Conservation (phyloP, 129 eudicot genomes). For the Dittrichia graveolens region DNA sequence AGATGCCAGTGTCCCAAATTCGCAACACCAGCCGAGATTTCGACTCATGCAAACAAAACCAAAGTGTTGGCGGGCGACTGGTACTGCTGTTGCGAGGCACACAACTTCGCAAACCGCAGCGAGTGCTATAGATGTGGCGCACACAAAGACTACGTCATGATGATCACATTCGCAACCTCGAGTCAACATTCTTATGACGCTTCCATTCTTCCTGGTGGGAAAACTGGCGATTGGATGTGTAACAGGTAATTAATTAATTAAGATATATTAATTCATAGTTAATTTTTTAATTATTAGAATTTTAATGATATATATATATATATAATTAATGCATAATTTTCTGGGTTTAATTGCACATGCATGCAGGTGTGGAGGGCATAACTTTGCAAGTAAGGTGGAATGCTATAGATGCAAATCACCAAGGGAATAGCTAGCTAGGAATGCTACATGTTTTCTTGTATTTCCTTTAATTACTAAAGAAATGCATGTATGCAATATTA, state of each 20-base stretch:
- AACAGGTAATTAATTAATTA: constrained; percentile 39
- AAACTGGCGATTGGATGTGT: constrained; percentile 94
- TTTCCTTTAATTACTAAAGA: not conserved
- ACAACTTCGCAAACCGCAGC: constrained; percentile 52
- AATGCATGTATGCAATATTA: not conserved
- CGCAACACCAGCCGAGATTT: constrained; percentile 33
- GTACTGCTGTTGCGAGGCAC: constrained; percentile 59
- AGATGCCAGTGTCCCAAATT: constrained; percentile 48
- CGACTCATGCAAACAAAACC: constrained; percentile 46
- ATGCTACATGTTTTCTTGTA: constrained; percentile 16
- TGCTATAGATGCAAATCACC: constrained; percentile 80
- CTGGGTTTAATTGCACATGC: constrained; percentile 38
- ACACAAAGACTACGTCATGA: constrained; percentile 48
- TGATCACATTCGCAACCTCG: constrained; percentile 33
- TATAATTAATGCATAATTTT: constrained; percentile 4
- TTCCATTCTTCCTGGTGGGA: constrained; percentile 72
- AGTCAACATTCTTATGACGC: constrained; percentile 34
- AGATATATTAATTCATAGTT: not conserved
- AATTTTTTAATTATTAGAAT: not conserved
- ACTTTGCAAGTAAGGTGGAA: constrained; percentile 82
- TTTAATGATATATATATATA: not conserved
- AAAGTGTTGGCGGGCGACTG: constrained; percentile 53
- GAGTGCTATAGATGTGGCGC: constrained; percentile 44
- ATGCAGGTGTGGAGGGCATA: constrained; percentile 86
- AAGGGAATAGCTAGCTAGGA: constrained; percentile 51